phyloP scores from a whole-genome alignment of 1,284 basidiomycete genomes.

The Xerocomus amazonicus region DNA sequence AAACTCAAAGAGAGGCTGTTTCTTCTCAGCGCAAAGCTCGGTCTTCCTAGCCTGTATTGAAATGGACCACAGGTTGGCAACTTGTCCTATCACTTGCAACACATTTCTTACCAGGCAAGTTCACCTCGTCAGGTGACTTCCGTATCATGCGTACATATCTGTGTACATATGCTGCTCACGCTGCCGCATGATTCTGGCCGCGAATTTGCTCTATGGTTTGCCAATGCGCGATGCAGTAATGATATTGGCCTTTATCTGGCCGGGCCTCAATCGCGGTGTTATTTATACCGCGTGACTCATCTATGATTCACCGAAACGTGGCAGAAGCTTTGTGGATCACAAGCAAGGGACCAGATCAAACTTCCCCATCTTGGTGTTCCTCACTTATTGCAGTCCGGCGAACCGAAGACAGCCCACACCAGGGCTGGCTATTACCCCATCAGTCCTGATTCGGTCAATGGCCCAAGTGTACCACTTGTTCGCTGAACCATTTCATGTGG shows the following conservation, averaged over 20 bases:
- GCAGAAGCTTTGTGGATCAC: neutral
- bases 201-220: neutral
- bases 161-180: neutral
- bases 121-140: neutral
- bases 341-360: slow-evolving; percentile 2
- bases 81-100: neutral
- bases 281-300: neutral
- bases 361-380: neutral
- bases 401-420: neutral
- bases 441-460: neutral
- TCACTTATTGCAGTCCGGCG: slow-evolving; percentile 3
- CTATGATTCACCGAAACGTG: slow-evolving; percentile 1
- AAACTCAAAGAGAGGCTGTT: slow-evolving; percentile 41
- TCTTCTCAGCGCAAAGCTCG: slow-evolving; percentile 33
- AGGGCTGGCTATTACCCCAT: neutral
- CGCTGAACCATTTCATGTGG: slow-evolving; percentile 3
- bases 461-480: neutral
- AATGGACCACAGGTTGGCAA: neutral
- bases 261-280: neutral
- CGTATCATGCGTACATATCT: slow-evolving; percentile 5
- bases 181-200: slow-evolving; percentile 5
- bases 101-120: neutral
- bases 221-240: neutral
- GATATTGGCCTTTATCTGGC: slow-evolving; percentile 3
- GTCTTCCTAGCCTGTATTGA: slow-evolving; percentile 28